A percentile compares a stretch with the other conserved stretches of the same genome.
Conservation (phyloP, 371 early-diverging fungal species). For the Cladochytrium tenue region DNA sequence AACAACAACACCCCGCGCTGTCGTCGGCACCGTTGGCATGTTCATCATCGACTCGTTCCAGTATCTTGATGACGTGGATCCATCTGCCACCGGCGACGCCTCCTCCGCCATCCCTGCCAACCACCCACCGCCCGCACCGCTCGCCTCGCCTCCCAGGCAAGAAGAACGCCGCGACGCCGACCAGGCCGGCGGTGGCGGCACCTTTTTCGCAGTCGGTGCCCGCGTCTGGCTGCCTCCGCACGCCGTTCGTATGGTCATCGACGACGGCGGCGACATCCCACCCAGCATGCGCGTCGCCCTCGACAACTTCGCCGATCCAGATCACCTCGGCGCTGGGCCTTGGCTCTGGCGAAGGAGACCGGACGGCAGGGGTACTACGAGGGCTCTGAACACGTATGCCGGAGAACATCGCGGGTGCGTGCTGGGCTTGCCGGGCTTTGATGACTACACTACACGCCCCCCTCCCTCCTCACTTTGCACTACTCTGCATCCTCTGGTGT, state of each 20-base stretch:
- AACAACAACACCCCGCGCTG: too few species aligned
- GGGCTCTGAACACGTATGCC: neutral
- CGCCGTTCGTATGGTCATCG: neutral
- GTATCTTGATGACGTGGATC: neutral
- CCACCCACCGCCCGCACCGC: neutral
- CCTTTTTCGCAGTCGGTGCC: neutral
- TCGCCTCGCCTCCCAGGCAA: too few species aligned
- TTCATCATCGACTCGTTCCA: neutral
- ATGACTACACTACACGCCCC: too few species aligned
- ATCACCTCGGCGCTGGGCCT: too few species aligned
- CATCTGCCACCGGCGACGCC: neutral
- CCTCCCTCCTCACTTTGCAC: too few species aligned
- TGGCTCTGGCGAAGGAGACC: neutral
- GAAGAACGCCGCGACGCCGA: too few species aligned
- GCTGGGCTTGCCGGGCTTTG: too few species aligned
- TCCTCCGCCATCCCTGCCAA: too few species aligned
- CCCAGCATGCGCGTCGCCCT: neutral
- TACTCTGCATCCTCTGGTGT: too few species aligned
- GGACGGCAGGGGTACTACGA: neutral
- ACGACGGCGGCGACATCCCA: neutral
- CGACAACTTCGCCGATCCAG: neutral
- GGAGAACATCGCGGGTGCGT: neutral
- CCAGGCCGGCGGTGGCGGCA: neutral
- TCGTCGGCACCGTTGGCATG: neutral
- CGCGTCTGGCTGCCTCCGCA: neutral